phyloP scores from a whole-genome alignment of 2,329 filamentous ascomycete species.

The Chalara sp. region DNA sequence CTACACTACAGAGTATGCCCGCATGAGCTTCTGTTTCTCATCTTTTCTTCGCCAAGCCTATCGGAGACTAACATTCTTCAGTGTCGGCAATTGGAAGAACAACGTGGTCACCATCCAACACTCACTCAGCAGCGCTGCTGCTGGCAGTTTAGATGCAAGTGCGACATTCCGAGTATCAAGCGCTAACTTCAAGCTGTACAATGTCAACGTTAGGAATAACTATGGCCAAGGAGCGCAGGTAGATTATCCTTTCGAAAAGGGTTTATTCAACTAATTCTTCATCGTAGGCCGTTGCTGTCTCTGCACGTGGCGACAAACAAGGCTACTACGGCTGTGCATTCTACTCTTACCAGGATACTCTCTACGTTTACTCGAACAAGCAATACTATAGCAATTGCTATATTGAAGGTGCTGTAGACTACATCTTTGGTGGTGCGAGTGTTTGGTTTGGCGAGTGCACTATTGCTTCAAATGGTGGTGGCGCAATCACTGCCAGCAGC shows the following conservation, averaged over 20 bases:
- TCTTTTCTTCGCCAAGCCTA: no score
- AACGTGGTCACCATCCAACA: conserved; percentile 12
- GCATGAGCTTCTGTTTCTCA: no score
- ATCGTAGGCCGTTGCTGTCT: conserved; percentile 46
- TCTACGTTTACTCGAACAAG: conserved; percentile 39
- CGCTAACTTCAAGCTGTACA: conserved; percentile 31
- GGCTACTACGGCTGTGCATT: conserved; percentile 49
- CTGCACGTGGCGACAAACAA: conserved; percentile 37
- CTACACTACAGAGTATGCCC: conserved; percentile 33
- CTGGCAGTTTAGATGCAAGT: conserved; percentile 28
- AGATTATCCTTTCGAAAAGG: no score
- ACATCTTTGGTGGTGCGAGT: conserved; percentile 47
- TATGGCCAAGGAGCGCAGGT: conserved; percentile 23
- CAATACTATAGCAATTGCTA: conserved; percentile 47
- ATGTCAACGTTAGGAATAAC: not conserved
- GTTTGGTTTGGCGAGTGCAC: conserved; percentile 44
- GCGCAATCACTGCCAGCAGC: conserved; percentile 2
- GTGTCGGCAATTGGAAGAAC: conserved; percentile 6
- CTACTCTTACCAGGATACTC: conserved; percentile 47
- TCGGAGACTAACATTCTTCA: no score
- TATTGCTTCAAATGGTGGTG: conserved; percentile 5
- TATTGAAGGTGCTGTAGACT: conserved; percentile 48
- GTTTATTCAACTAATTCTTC: no score
- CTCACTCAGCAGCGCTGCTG: conserved; percentile 2
- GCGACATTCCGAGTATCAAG: conserved; percentile 39